Evolutionary conservation across 768 basidiomycete genomes (phyloP), one percentile per base, ranked within the genome.

Genomic region (Leucosporidium scottii): DNA sequence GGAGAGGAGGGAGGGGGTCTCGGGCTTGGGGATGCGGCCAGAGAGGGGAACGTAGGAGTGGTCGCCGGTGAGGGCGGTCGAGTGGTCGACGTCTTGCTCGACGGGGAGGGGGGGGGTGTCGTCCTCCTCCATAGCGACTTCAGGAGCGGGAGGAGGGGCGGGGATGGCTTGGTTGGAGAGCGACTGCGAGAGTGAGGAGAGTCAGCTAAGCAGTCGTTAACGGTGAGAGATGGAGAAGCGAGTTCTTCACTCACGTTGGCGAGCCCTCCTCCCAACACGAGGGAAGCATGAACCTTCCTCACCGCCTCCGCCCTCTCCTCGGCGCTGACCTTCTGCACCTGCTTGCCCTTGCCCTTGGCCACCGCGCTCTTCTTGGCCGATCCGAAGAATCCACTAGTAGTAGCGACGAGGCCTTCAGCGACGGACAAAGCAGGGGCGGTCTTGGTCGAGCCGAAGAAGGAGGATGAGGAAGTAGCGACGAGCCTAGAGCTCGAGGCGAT

Each of bases 221-320:
- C 30, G 30, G 23, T 1, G n/a, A 27, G 36, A 23, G 1, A 34
- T 8, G 47, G 6, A 51, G 31, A 25, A 7, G 25, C 25, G 28
- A 49, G 53, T 6, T n/a, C 21, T 17, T 58, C 31, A 62, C 66
- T 54, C 62, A 63, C 66, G 10, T 63, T 59, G 0, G 65, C 71
- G 13, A 72, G 36, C 3, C 71, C 65, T 13, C 71, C 71, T n/a
- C 71, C 71, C 27, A 69, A 65, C 6, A 64, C 65, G 44, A 72
- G 62, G 28, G 59, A 58, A 15, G 56, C 67, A 27, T 72, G 71
- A 5, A 72, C 67, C 21, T 56, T 48, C 56, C 30, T 20, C 23
- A 72, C 65, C 9, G 71, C 71, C 28, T 59, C 55, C 4, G 34
- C n/a, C 23, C 62, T 44, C 17, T 44, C 27, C 39, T 27, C 48